Percentiles rank a stretch among this genome's conserved stretches.
Conservation (phyloP, 2,329 filamentous ascomycete species). For the Paecilomyces niveus region DNA sequence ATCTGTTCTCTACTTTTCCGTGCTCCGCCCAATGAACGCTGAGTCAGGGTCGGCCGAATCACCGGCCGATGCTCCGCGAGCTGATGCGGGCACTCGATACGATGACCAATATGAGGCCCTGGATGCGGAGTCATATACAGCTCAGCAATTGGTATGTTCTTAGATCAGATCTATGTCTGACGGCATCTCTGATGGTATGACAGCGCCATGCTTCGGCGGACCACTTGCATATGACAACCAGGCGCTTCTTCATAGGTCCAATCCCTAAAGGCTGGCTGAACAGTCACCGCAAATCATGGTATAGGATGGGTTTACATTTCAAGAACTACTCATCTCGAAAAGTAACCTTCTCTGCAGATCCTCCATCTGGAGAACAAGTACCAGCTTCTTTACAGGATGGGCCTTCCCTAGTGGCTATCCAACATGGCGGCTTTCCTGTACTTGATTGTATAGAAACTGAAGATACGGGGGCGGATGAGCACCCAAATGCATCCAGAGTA, state of each 20-base stretch:
- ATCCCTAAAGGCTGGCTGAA: slow-evolving; percentile 60
- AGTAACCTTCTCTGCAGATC: slow-evolving; percentile 47
- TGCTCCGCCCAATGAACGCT: slow-evolving; percentile 19
- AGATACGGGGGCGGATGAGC: not conserved
- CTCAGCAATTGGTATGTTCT: slow-evolving; percentile 43
- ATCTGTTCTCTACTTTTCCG: not conserved
- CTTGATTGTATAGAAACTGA: not conserved
- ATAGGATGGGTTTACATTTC: slow-evolving; percentile 39
- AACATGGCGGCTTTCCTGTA: not conserved
- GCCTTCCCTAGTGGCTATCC: not conserved
- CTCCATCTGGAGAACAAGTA: slow-evolving; percentile 36
- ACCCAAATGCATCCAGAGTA: not conserved
- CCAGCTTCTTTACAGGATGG: slow-evolving; percentile 7
- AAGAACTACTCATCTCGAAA: slow-evolving; percentile 41
- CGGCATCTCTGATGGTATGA: slow-evolving; percentile 1
- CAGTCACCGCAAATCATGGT: slow-evolving; percentile 58
- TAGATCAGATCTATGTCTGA: slow-evolving; percentile 9
- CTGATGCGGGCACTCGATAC: slow-evolving; percentile 8
- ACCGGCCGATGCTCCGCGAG: slow-evolving; percentile 11
- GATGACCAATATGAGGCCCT: slow-evolving; percentile 28
- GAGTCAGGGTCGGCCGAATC: slow-evolving; percentile 11
- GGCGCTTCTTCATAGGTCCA: slow-evolving; percentile 59
- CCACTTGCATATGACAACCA: slow-evolving; percentile 55
- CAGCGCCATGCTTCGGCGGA: slow-evolving; percentile 55
- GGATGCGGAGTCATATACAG: slow-evolving; percentile 47